phyloP scores from a whole-genome alignment of 345 rosid species.

The Trapa incisa region DNA sequence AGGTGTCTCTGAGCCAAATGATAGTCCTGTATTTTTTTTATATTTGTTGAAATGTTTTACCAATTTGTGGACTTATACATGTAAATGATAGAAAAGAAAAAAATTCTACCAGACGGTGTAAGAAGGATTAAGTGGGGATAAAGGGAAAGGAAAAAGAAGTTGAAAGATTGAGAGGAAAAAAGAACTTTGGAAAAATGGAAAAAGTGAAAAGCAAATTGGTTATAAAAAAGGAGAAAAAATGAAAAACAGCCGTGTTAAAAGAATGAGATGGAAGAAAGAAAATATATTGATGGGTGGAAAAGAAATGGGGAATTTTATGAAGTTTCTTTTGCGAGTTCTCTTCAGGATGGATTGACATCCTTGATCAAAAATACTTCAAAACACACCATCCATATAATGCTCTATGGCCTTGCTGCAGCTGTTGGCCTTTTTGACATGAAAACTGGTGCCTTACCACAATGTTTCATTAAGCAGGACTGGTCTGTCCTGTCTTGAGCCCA shows the following conservation, averaged over 20 bases:
- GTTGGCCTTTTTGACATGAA: conserved; percentile 25
- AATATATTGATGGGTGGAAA: background rate
- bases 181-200: conserved; percentile 10
- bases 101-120: background rate
- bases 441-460: conserved; percentile 11
- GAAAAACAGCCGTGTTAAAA: conserved; percentile 10
- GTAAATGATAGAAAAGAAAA: conserved; percentile 9
- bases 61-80: conserved; percentile 9
- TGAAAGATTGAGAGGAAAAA: background rate
- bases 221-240: background rate
- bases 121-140: background rate
- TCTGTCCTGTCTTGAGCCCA: conserved; percentile 25
- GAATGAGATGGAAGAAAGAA: conserved; percentile 2
- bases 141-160: conserved; percentile 8
- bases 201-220: conserved; percentile 3
- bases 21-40: conserved; percentile 21
- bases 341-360: background rate
- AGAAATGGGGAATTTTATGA: conserved; percentile 9
- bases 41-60: conserved; percentile 22
- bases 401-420: conserved; percentile 25
- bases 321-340: background rate
- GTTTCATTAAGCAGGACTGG: conserved; percentile 26
- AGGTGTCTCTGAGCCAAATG: conserved; percentile 13
- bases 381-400: background rate
- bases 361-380: conserved; percentile 3